Evolutionary conservation across 208 protist genomes (phyloP), one percentile per base, ranked within the genome.

Genomic region (Vickermania ingenoplastis): DNA sequence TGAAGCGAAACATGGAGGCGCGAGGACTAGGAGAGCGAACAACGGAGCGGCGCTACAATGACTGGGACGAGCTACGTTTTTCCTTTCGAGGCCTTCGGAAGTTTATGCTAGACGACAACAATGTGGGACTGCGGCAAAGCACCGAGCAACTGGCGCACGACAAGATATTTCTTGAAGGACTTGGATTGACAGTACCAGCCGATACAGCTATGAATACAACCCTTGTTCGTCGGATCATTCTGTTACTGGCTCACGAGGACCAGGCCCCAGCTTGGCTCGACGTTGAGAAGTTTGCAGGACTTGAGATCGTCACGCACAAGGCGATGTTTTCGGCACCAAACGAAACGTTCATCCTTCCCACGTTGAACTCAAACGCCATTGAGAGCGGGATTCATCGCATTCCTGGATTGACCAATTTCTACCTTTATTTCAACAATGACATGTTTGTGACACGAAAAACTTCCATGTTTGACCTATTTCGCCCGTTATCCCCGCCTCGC

Each of bases 61-160:
- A 83, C 70, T 84, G 73, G 75, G 71, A 77, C 31, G 73, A 84
- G 74, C 74, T 84, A 51, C 64, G 71, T 45, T 81, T 78, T 71
- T 71, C 73, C 31, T 61, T 84, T 50, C 73, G 77, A 26, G 59
- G 67, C 13, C 41, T 84, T 36, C 65, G 57, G 53, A 55, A 59
- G 53, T 67, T 59, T 31, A 59, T 57, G 52, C 28, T 80, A 29
- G 41, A 53, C 57, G 72, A 52, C 65, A 55, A 2, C 31, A 63
- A n/a, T n/a, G n/a, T n/a, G n/a, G n/a, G 63, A 13, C 22, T 78
- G 53, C 28, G 30, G 53, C 76, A 72, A 58, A 36, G 67, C 52
- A 57, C 60, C 24, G 61, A 53, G 24, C n/a, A 61, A 59, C 60
- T 65, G 2, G 60, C 28, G 23, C 23, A 55, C 7, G 51, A 55